Evolutionary conservation across 768 basidiomycete species (phyloP).

Genomic region (Trametes gibbosa): DNA sequence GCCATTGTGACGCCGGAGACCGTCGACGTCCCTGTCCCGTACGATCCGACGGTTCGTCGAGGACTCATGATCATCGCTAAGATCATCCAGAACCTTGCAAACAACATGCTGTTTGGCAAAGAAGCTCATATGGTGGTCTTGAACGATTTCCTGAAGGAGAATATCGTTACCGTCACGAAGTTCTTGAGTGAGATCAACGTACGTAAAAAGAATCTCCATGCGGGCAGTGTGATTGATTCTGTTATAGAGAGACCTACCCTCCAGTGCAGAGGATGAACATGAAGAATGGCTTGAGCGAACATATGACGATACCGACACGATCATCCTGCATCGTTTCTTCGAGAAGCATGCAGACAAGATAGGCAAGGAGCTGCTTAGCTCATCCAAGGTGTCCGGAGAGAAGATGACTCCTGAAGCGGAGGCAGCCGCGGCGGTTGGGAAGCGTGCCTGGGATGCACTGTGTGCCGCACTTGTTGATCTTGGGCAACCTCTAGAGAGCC

Average conservation of each 20-base stretch:
- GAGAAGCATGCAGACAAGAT: constrained; percentile 85
- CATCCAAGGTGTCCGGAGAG: constrained; percentile 50
- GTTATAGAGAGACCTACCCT: constrained; percentile 41
- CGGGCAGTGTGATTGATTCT: not conserved
- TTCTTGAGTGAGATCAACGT: constrained; percentile 79
- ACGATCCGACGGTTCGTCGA: constrained; percentile 57
- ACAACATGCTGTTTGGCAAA: constrained; percentile 92
- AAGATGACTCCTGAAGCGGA: constrained; percentile 34
- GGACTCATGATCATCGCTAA: constrained; percentile 88
- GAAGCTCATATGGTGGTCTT: constrained; percentile 82
- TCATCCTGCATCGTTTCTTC: constrained; percentile 82
- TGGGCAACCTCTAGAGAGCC: constrained; percentile 64
- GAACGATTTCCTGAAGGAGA: constrained; percentile 70
- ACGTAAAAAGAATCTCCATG: constrained; percentile 20
- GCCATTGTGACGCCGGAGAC: constrained; percentile 84
- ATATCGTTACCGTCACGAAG: constrained; percentile 70
- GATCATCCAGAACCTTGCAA: constrained; percentile 90
- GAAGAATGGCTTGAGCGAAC: constrained; percentile 76
- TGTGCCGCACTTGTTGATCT: constrained; percentile 80
- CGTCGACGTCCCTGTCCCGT: constrained; percentile 80
- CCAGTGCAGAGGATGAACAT: constrained; percentile 53
- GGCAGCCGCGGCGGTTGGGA: constrained; percentile 58
- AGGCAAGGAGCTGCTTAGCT: constrained; percentile 80
- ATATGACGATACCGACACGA: constrained; percentile 79
- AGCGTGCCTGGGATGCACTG: constrained; percentile 80